Conservation (phyloP, 169 alveolate genomes). For the Eimeria brunetti region DNA sequence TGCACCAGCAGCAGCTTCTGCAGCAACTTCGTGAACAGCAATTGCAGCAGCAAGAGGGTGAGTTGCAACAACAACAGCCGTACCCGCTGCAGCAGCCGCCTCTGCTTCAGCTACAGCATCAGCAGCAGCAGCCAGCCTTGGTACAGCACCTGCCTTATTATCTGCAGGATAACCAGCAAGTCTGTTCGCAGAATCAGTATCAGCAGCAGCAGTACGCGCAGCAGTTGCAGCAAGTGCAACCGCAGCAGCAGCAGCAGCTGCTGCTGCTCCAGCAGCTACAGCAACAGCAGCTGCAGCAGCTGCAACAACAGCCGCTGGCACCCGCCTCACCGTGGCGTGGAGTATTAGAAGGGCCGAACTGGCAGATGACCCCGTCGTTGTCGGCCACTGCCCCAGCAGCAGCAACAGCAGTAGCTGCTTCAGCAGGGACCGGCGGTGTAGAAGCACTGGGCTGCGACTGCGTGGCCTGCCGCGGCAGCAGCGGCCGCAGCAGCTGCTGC, state of each 20-base stretch:
- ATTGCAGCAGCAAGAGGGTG: neutral
- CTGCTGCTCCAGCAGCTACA: neutral
- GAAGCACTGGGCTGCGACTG: constrained; percentile 1
- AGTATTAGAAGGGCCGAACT: neutral
- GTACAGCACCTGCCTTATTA: constrained; percentile 1
- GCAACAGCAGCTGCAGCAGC: constrained; percentile 19
- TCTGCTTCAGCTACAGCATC: neutral
- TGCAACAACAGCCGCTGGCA: constrained; percentile 21
- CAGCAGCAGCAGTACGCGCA: constrained; percentile 40
- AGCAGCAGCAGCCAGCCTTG: constrained; percentile 36
- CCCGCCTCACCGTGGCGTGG: neutral
- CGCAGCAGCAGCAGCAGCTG: constrained; percentile 7
- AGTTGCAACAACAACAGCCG: constrained; percentile 52
- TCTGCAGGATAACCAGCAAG: constrained; percentile 33
- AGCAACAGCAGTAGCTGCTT: neutral
- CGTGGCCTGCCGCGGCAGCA: constrained; percentile 63
- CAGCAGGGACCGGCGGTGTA: constrained; percentile 9
- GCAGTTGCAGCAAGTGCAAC: constrained; percentile 6
- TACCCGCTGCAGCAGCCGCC: constrained; percentile 25
- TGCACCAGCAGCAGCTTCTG: neutral
- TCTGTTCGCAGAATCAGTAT: neutral
- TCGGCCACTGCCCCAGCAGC: constrained; percentile 8
- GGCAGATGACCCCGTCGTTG: constrained; percentile 8
- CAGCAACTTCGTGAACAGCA: neutral
- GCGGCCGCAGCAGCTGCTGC: constrained; percentile 52